A percentile compares a stretch with the other conserved stretches of the same genome.
Evolutionary conservation across 148 eudicot genomes (phyloP).

Genomic region (Rhododendron mucronatum): DNA sequence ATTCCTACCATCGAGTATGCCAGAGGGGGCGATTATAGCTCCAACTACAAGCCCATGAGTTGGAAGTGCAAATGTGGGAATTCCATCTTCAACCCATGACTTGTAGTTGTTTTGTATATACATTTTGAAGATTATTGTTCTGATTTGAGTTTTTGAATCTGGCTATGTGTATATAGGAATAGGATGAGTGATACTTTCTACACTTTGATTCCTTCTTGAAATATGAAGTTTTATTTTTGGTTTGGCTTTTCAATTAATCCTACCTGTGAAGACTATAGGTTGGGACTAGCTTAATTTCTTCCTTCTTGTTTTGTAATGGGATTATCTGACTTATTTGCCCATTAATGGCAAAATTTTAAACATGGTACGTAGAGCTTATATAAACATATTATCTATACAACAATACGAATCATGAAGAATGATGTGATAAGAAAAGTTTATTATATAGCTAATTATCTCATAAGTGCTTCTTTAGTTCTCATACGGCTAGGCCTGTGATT

Average conservation of each 20-base stretch:
- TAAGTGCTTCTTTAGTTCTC: no score
- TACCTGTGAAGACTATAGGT: neutral
- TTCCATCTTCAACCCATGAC: slow-evolving; percentile 53
- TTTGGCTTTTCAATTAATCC: neutral
- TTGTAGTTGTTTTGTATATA: neutral
- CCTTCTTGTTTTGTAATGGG: neutral
- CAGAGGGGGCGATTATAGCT: slow-evolving; percentile 31
- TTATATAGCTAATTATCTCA: no score
- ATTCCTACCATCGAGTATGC: slow-evolving; percentile 17
- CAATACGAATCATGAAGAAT: no score
- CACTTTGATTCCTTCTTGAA: neutral
- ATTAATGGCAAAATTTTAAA: neutral
- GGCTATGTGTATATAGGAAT: neutral
- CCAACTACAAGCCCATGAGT: slow-evolving; percentile 67
- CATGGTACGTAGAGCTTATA: no score
- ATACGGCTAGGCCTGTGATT: neutral
- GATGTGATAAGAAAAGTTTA: neutral
- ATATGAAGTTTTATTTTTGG: neutral
- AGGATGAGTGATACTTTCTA: neutral
- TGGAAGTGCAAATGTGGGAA: slow-evolving; percentile 75
- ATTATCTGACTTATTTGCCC: neutral
- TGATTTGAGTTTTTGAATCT: neutral
- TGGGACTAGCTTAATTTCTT: neutral
- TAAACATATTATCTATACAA: no score
- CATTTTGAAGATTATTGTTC: neutral